Conservation (phyloP, 2,329 filamentous ascomycete species). For the Clarireedia homoeocarpa region DNA sequence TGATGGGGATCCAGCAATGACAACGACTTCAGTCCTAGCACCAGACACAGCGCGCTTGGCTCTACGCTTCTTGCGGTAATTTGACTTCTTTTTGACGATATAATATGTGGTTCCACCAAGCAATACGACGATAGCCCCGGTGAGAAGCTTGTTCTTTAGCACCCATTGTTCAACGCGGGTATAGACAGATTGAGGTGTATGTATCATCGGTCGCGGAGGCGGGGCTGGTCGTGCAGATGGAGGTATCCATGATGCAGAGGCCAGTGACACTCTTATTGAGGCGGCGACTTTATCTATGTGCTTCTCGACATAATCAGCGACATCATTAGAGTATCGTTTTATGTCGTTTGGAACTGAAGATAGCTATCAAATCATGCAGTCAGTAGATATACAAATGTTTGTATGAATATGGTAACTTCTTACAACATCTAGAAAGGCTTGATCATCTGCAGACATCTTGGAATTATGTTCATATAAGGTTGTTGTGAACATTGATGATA, state of each 20-base stretch:
- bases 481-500: background rate
- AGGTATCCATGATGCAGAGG: conserved; percentile 65
- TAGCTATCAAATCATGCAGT: conserved; percentile 34
- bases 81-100: conserved; percentile 45
- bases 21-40: conserved; percentile 75
- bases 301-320: conserved; percentile 73
- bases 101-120: conserved; percentile 55
- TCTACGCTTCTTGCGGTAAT: conserved; percentile 55
- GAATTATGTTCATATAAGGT: background rate
- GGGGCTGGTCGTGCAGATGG: conserved; percentile 54
- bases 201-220: conserved; percentile 31
- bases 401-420: conserved; percentile 29
- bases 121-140: conserved; percentile 62
- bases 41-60: conserved; percentile 76
- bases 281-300: conserved; percentile 71
- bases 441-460: conserved; percentile 71
- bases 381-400: background rate
- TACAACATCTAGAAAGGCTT: conserved; percentile 71
- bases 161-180: conserved; percentile 65
- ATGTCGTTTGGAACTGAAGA: conserved; percentile 56
- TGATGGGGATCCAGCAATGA: conserved; percentile 81
- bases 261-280: conserved; percentile 60
- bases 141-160: conserved; percentile 61
- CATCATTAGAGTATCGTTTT: conserved; percentile 59
- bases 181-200: conserved; percentile 27